These are phyloP conservation scores for Corymbia citriodora DNA, from an alignment of 441 rosid genomes.

Conservation along the genomic window DNA sequence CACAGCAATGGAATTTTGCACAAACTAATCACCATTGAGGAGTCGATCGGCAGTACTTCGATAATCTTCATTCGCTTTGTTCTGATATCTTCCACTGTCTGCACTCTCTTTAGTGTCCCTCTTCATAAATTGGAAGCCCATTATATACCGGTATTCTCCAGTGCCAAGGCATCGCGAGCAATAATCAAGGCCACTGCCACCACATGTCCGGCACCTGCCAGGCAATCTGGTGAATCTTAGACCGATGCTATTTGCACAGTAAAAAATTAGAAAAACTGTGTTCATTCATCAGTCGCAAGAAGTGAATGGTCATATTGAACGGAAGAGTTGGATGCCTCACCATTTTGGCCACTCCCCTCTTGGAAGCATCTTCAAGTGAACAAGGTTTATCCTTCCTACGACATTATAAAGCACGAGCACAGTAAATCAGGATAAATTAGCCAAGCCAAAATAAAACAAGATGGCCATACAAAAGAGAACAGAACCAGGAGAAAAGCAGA, in stretches of 20 bases:
- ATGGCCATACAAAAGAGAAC: not conserved
- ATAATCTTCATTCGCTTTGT: not conserved
- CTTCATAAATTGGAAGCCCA: slow-evolving; percentile 68
- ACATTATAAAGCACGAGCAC: not conserved
- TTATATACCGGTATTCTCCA: slow-evolving; percentile 56
- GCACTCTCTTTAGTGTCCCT: slow-evolving; percentile 14
- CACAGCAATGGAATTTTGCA: not conserved
- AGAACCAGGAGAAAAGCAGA: not conserved
- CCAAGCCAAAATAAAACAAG: not conserved
- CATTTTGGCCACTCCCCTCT: slow-evolving; percentile 89
- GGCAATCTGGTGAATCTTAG: not conserved
- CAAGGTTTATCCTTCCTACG: slow-evolving; percentile 58
- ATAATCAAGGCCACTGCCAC: slow-evolving; percentile 67
- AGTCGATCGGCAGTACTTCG: slow-evolving; percentile 5
- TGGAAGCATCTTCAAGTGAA: slow-evolving; percentile 56
- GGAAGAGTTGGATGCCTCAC: slow-evolving; percentile 24
- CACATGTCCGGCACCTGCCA: slow-evolving; percentile 69
- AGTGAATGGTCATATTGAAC: not conserved
- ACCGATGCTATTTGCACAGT: not conserved
- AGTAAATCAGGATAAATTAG: not conserved
- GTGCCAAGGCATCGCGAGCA: slow-evolving; percentile 79
- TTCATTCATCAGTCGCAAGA: not conserved
- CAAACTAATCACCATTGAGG: not conserved
- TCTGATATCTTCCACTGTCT: not conserved
- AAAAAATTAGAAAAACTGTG: not conserved